phyloP scores from a whole-genome alignment of 805 yeast species.

The Starmerella ratchasimensis region DNA sequence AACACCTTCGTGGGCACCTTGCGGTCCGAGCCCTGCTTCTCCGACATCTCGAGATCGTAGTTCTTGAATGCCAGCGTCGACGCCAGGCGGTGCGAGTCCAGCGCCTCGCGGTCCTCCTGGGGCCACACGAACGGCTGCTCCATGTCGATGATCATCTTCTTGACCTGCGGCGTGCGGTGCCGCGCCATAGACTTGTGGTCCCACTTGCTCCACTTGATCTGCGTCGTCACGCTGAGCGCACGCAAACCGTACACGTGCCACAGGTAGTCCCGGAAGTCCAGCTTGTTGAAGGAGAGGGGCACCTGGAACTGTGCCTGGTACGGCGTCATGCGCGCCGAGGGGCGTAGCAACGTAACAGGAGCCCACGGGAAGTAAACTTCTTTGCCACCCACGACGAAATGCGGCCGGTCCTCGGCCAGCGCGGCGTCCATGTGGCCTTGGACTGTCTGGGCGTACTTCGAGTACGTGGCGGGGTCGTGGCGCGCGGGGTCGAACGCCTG shows the following conservation, averaged over 20 bases:
- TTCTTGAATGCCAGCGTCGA: slow-evolving; percentile 25
- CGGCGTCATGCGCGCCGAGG: slow-evolving; percentile 94
- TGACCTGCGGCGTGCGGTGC: slow-evolving; percentile 63
- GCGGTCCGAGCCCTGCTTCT: slow-evolving; percentile 50
- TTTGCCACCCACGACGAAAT: slow-evolving; percentile 68
- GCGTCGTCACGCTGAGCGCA: slow-evolving; percentile 78
- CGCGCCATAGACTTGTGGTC: slow-evolving; percentile 53
- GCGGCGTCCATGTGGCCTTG: slow-evolving; percentile 9
- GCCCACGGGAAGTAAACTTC: slow-evolving; percentile 77
- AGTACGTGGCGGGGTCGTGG: slow-evolving; percentile 18
- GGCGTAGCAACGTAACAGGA: slow-evolving; percentile 63
- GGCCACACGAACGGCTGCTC: slow-evolving; percentile 96
- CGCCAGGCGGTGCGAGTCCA: slow-evolving; percentile 17
- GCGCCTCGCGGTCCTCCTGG: slow-evolving; percentile 33
- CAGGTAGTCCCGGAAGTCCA: slow-evolving; percentile 87
- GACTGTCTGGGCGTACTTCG: slow-evolving; percentile 18
- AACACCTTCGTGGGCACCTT: slow-evolving; percentile 57
- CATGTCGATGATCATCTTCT: slow-evolving; percentile 96
- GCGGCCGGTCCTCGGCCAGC: slow-evolving; percentile 41
- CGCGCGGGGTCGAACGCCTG: slow-evolving; percentile 6
- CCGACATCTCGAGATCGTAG: slow-evolving; percentile 38
- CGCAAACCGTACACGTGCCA: slow-evolving; percentile 82
- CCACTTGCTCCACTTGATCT: slow-evolving; percentile 61
- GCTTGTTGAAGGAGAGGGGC: slow-evolving; percentile 82
- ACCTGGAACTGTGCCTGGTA: slow-evolving; percentile 93